Base-by-base conservation (phyloP, 805 yeast genomes). In the Wickerhamomyces bisporus region DNA sequence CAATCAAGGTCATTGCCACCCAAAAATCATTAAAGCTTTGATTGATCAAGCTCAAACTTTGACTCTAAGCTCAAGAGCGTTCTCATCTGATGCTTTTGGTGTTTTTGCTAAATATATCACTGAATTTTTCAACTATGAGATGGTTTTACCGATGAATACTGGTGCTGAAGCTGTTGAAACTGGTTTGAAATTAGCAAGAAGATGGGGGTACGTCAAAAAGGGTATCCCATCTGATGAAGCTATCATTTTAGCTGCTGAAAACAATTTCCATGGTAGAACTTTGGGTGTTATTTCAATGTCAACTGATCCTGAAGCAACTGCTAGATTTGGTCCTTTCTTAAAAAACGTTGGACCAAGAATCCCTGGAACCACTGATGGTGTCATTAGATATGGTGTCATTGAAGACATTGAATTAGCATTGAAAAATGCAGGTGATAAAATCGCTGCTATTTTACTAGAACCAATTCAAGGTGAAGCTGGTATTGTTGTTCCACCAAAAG, bases 381-480 rank as follows among this genome's bases (percentile, higher is more conserved):
- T 71, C 28, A 61, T 80, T 41, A 77, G 96, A 62, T 89, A 84
- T 64, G 96, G 96, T 57, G 75, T 70, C 44, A 77, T 86, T 55
- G 95, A 78, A 58, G 97, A 91, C 58, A 78, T 91, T 37, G 88
- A 87, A 64, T 70, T 70, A 50, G 96, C 95, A 3, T 79, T 89
- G 54, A 68, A 72, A 48, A 75, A 75, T 40, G 87, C 91, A 18
- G 96, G 96, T 47, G 91, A 85, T 60, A 81, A 79, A 60, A 79
- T 91, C 48, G 95, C 96, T 32, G 98, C 96, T 30, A 76, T 91
- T 49, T 67, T 91, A 47, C 76, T 91, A 52, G 98, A 91, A 67
- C 97, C 97, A 45, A 89, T 89, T 56, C 98, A 91, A 64, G 98
- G 98, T 61, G 98, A 91, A 63, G 98, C 98, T 25, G 98, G 98